A percentile compares a stretch with the other conserved stretches of the same genome.
Evolutionary conservation across 2,329 filamentous ascomycete genomes (phyloP).

Genomic region (Verticillium dahliae): DNA sequence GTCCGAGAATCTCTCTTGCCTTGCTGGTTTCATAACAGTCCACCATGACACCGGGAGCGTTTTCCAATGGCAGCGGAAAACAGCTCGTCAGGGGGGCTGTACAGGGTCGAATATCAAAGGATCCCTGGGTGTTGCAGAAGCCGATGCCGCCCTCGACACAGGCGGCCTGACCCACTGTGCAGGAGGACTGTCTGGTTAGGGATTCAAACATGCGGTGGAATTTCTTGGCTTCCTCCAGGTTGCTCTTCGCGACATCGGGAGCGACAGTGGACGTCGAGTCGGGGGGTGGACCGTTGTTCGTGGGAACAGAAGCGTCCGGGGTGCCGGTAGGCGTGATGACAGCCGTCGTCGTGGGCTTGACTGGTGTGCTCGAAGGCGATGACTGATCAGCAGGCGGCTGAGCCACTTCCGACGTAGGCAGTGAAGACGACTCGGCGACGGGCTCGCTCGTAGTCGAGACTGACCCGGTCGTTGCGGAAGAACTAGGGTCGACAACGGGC

Average conservation of each 20-base stretch:
- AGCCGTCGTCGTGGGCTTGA: constrained; percentile 2
- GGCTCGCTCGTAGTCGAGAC: not conserved
- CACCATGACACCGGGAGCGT: constrained; percentile 38
- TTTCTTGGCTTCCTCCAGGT: constrained; percentile 34
- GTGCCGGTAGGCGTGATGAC: constrained; percentile 22
- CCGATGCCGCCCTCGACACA: constrained; percentile 45
- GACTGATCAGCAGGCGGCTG: not conserved
- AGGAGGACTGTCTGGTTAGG: constrained; percentile 39
- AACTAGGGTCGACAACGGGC: not conserved
- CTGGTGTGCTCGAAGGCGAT: not conserved
- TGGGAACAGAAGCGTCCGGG: constrained; percentile 33
- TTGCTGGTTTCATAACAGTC: constrained; percentile 35
- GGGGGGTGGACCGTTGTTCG: constrained; percentile 26
- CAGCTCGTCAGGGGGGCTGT: constrained; percentile 30
- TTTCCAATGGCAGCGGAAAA: constrained; percentile 48
- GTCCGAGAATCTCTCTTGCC: constrained; percentile 36
- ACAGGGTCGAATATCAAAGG: constrained; percentile 34
- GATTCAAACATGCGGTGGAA: constrained; percentile 42
- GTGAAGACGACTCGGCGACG: not conserved
- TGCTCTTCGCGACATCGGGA: constrained; percentile 32
- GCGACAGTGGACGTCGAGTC: constrained; percentile 32
- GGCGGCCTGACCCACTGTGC: constrained; percentile 38
- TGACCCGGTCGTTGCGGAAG: not conserved
- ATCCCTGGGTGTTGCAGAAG: constrained; percentile 33
- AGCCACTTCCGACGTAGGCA: not conserved